A percentile compares a stretch with the other conserved stretches of the same genome.
phyloP scores from a whole-genome alignment of 768 basidiomycete species.

The Rhodotorula graminis region DNA sequence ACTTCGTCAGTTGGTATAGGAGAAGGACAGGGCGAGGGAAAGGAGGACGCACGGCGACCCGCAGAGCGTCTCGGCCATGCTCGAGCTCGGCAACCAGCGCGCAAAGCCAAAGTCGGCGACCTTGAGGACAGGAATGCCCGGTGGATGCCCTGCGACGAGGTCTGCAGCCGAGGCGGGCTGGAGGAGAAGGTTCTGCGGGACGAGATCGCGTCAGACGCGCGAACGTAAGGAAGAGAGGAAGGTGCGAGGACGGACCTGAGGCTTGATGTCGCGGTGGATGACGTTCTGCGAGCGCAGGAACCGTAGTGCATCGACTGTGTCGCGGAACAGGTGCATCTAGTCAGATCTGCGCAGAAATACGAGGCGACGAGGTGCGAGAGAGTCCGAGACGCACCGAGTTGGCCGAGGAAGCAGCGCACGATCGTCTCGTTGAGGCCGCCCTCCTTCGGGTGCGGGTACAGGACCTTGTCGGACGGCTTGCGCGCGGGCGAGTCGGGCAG shows the following conservation, averaged over 20 bases:
- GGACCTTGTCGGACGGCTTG: slow-evolving; percentile 52
- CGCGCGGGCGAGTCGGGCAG: slow-evolving; percentile 23
- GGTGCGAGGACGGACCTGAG: slow-evolving; percentile 57
- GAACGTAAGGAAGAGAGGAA: background rate
- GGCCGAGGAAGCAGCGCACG: slow-evolving; percentile 84
- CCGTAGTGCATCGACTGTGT: slow-evolving; percentile 78
- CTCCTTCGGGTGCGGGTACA: slow-evolving; percentile 82
- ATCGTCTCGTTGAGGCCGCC: slow-evolving; percentile 88
- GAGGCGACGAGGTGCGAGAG: background rate
- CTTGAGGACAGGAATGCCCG: slow-evolving; percentile 90
- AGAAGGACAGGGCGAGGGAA: background rate
- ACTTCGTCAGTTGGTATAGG: background rate
- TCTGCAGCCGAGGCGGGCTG: slow-evolving; percentile 76
- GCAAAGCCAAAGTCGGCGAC: slow-evolving; percentile 99
- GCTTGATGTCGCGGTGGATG: slow-evolving; percentile 96
- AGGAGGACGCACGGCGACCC: slow-evolving; percentile 75
- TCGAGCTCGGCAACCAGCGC: slow-evolving; percentile 77
- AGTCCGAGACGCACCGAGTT: slow-evolving; percentile 60
- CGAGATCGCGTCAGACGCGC: background rate
- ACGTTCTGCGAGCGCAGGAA: slow-evolving; percentile 82
- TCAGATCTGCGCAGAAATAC: background rate
- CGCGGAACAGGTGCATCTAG: background rate
- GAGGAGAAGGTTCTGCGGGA: slow-evolving; percentile 72
- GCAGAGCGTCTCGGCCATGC: slow-evolving; percentile 96
- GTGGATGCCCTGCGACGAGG: slow-evolving; percentile 76